Evolutionary conservation across 495 filamentous ascomycete species (phyloP), one percentile per base, ranked within the genome.

Genomic region (Trichoderma parareesei): DNA sequence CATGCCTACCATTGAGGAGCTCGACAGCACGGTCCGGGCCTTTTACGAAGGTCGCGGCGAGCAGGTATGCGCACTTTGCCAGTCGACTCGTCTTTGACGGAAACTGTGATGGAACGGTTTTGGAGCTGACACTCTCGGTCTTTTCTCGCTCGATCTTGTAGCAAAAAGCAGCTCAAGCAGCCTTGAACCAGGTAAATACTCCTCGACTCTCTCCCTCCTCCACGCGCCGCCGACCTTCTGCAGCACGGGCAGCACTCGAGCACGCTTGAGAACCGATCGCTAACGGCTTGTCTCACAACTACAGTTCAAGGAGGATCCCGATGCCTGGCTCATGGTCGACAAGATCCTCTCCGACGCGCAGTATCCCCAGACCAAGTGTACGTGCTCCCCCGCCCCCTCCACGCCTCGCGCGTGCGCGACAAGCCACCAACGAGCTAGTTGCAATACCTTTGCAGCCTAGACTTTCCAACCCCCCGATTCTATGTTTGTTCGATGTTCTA

Each of bases 271-370:
- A 57, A 38, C 7, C 20, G 40, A 6, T 57, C 18, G 27, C 53
- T 57, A 16, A 57, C 11, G 7, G 27, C 5, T 13, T 57, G 20
- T 57, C 27, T 57, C 53, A 2, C n/a, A 37, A 57, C 20, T 57
- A 71, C 69, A 98, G 93, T 99, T 99, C 81, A 96, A 96, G 75
- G 93, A 98, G 79, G 94, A 97, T 70, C 92, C 92, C 44, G 94
- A 99, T 81, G 90, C 94, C 62, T 99, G 94, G 94, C 81, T 97
- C 62, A 83, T 96, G 73, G 94, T 97, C 67, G 94, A 97, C 71
- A 92, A 97, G 72, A 95, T 99, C 66, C 84, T 99, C 61, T 86
- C 92, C 75, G 86, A 92, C 69, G 88, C 95, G 62, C 87, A 86
- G 73, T 95, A 97, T 73, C 86, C 90, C 38, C 93, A 97, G 76